Base-by-base conservation (phyloP, 2,329 filamentous ascomycete genomes). In the Aspergillus sp. region DNA sequence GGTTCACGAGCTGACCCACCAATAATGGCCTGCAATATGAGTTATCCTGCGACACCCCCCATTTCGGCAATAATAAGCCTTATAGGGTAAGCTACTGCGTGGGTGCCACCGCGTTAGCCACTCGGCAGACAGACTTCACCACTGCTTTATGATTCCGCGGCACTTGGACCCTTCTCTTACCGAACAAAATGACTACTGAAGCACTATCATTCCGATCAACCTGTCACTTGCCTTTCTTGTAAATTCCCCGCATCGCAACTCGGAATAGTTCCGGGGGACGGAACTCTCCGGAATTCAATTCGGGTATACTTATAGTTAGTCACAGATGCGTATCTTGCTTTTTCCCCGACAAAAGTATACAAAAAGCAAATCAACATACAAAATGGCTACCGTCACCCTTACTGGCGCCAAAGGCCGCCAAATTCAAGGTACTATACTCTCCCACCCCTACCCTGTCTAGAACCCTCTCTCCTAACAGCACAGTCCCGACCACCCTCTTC, bases 401-500 rank as follows among this genome's bases (percentile, higher is more conserved):
- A 55, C 52, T n/a, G 52, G 52, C 38, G n/a, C 38, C 23, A 45
- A 55, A 45, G 52, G 52, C 17, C 52, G 52, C 23, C 38, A 43
- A 15, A 45, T 55, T 10, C 23, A 55, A 45, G 52, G 38, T 55
- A 12, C n/a, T 17, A 12, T 15, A 15, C 25, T 3, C 12, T 21
- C 28, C n/a, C 28, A 12, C 12, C 28, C n/a, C 15, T n/a, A 13
- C 36, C 19, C 12, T 13, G 25, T 8, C 25, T 28, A 28, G 7
- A 8, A 28, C 7, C 21, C 9, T 15, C 28, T 30, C 21, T 8
- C 39, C 21, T 41, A n/a, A 25, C 23, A 36, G 10, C n/a, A 1
- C 36, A 71, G 69, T 72, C 45, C 69, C 69, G 36, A 67, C 67
- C 4, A 67, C 66, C n/a, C 63, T 72, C 2, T 70, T 72, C 41